Evolutionary conservation across 2,329 filamentous ascomycete genomes (phyloP).

Genomic region (Neofusicoccum cordaticola): DNA sequence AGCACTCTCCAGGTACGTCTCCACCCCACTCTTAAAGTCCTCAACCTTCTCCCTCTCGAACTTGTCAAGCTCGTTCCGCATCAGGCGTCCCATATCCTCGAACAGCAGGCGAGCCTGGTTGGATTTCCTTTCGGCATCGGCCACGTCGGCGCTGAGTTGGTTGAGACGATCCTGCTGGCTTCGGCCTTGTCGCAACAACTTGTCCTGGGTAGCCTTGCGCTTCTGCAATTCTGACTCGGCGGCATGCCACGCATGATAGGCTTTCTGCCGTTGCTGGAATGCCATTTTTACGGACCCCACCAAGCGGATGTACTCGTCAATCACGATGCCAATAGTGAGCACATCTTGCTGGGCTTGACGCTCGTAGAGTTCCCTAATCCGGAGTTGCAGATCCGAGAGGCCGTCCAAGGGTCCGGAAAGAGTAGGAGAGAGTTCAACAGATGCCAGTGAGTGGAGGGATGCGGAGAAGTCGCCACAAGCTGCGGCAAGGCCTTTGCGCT

Average conservation of each 20-base stretch:
- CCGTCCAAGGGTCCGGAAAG: slow-evolving; percentile 87
- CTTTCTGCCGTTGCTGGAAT: slow-evolving; percentile 89
- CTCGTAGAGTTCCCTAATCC: slow-evolving; percentile 92
- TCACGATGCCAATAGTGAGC: slow-evolving; percentile 91
- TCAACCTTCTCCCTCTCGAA: slow-evolving; percentile 98
- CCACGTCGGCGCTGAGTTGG: slow-evolving; percentile 87
- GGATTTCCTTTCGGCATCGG: slow-evolving; percentile 89
- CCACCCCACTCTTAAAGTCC: slow-evolving; percentile 93
- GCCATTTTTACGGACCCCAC: slow-evolving; percentile 94
- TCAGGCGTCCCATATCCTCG: slow-evolving; percentile 93
- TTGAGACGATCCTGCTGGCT: slow-evolving; percentile 94
- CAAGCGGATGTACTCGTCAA: slow-evolving; percentile 95
- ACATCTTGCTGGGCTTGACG: slow-evolving; percentile 96
- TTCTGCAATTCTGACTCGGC: slow-evolving; percentile 90
- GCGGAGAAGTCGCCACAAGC: slow-evolving; percentile 90
- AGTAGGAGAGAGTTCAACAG: slow-evolving; percentile 85
- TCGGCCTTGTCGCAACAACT: slow-evolving; percentile 89
- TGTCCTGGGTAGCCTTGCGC: slow-evolving; percentile 84
- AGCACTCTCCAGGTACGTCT: slow-evolving; percentile 94
- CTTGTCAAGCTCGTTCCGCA: slow-evolving; percentile 85
- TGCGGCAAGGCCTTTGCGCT: slow-evolving; percentile 91
- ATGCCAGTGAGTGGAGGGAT: slow-evolving; percentile 86
- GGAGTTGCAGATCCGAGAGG: slow-evolving; percentile 87
- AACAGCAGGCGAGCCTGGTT: slow-evolving; percentile 88
- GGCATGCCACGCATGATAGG: slow-evolving; percentile 89